Percentiles rank a stretch among this genome's conserved stretches.
phyloP scores from a whole-genome alignment of 495 filamentous ascomycete genomes.

The Talaromyces adpressus region DNA sequence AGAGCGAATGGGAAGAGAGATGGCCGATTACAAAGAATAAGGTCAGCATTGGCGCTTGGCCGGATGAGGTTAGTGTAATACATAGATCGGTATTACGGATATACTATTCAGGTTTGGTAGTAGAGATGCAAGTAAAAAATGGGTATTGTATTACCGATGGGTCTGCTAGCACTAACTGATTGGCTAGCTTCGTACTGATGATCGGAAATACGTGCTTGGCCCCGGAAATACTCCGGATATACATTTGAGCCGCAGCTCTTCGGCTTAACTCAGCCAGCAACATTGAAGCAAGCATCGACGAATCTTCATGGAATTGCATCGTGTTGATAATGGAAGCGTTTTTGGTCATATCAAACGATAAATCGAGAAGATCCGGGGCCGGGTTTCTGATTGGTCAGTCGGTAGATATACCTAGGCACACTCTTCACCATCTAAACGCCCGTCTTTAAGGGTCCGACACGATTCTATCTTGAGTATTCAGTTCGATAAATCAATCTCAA shows the following conservation, averaged over 20 bases:
- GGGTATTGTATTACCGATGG: conserved; percentile 1
- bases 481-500: too few relatives aligned
- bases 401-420: too few relatives aligned
- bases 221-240: neutral
- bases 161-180: neutral
- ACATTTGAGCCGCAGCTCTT: neutral
- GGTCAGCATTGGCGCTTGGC: conserved; percentile 7
- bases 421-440: too few relatives aligned
- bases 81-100: conserved; percentile 7
- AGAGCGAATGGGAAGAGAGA: neutral
- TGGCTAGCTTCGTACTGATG: neutral
- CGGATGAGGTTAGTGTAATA: neutral
- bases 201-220: neutral
- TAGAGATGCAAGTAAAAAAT: neutral
- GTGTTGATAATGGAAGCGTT: neutral
- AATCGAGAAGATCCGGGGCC: too few relatives aligned
- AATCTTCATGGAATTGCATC: too few relatives aligned
- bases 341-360: neutral
- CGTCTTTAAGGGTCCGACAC: too few relatives aligned
- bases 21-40: conserved; percentile 10
- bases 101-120: conserved; percentile 2
- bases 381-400: too few relatives aligned
- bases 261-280: too few relatives aligned
- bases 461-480: too few relatives aligned
- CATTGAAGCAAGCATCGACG: too few relatives aligned